Conservation (phyloP, 1,284 basidiomycete species). For the Austroboletus novae-zelandiae region DNA sequence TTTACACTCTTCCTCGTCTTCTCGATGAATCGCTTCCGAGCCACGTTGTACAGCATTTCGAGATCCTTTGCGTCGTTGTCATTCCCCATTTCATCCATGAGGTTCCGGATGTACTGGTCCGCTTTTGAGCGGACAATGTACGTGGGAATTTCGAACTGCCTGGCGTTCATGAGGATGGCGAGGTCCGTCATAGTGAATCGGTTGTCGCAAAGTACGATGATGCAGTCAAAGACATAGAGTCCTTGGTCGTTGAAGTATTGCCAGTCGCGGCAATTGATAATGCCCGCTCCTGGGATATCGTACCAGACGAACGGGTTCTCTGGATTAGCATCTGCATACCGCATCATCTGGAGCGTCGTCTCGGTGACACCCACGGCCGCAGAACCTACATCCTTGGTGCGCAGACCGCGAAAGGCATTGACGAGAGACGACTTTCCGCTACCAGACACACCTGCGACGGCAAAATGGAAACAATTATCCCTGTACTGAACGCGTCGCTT, state of each 20-base stretch:
- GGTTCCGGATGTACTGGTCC: conserved; percentile 21
- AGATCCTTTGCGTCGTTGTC: too few relatives aligned
- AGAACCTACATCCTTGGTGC: too few relatives aligned
- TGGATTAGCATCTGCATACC: too few relatives aligned
- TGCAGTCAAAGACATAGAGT: too few relatives aligned
- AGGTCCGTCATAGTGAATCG: conserved; percentile 24
- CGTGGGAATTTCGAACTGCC: conserved; percentile 16
- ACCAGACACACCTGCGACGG: conserved; percentile 14
- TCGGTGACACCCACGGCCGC: too few relatives aligned
- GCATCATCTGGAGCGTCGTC: too few relatives aligned
- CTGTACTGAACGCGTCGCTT: conserved; percentile 10
- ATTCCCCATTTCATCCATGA: conserved; percentile 19
- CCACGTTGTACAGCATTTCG: conserved; percentile 24
- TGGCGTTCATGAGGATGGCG: conserved; percentile 20
- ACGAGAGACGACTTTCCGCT: conserved; percentile 21
- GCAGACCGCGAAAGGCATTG: conserved; percentile 16
- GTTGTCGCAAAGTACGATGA: too few relatives aligned
- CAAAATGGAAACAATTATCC: conserved; percentile 16
- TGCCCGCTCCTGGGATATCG: too few relatives aligned
- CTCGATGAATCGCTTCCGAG: conserved; percentile 22
- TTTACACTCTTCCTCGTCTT: conserved; percentile 32
- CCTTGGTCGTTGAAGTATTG: too few relatives aligned
- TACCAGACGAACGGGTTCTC: too few relatives aligned
- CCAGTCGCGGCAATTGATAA: conserved; percentile 17
- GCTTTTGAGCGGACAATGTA: too few relatives aligned